Base-by-base conservation (phyloP, 495 filamentous ascomycete genomes). In the Lepraria neglecta region DNA sequence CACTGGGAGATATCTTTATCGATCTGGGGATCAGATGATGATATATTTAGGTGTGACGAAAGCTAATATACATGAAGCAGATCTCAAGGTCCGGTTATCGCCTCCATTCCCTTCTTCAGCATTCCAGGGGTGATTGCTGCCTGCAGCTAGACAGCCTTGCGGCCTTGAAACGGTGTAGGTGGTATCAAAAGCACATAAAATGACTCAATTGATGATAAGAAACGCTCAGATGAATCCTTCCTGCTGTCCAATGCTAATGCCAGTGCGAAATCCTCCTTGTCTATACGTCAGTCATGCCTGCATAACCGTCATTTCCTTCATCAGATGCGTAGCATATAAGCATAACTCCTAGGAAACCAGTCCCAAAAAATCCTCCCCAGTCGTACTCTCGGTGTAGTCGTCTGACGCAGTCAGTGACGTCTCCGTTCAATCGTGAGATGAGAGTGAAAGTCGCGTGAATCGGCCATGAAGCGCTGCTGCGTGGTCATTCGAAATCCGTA, bases 91-190 rank as follows among this genome's bases (percentile, higher is more conserved):
- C 11, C 15, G 14, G 24, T 17, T 4, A 42, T 27, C 15, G 33
- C 7, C 38, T 51, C 9, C 24, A 17, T n/a, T 60, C 58, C 19
- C 38, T 21, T 38, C 31, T 19, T 14, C 14, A 40, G 27, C 28
- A 19, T 55, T 14, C 30, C 31, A 56, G 38, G 28, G n/a, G 52
- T 52, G 27, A 31, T 60, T 64, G 65, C 65, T 67, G 65, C 65
- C 61, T 64, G 61, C 65, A 58, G 42, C 57, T 51, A 7, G 31
- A 50, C 30, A 35, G 60, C 60, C 64, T 66, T 62, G 60, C 50
- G 60, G 56, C 55, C 28, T 31, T 60, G 11, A 11, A n/a, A 58
- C 46, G 38, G 7, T 61, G 14, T 64, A 57, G 30, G 31, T 60
- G 63, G 57, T 53, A 60, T 60, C 58, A 42, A 33, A 54, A 48